Evolutionary conservation across 2,329 filamentous ascomycete species (phyloP).

Genomic region (Calonectria honghensis): DNA sequence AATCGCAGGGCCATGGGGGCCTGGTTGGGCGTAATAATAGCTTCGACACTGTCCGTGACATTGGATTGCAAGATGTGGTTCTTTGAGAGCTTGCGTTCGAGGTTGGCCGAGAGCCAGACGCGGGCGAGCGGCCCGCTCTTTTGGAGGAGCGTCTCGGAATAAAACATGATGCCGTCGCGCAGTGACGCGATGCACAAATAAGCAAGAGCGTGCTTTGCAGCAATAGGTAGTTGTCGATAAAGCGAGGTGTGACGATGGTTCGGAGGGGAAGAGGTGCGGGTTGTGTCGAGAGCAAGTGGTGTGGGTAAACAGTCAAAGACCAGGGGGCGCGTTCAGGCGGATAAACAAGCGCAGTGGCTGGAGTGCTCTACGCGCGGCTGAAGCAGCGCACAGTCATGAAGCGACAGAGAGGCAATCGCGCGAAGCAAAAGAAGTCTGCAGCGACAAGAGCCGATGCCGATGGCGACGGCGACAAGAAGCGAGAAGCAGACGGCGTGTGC

Average conservation of each 20-base stretch:
- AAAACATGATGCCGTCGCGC: constrained; percentile 84
- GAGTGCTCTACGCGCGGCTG: constrained; percentile 58
- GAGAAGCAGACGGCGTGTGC: constrained; percentile 48
- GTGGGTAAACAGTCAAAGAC: constrained; percentile 57
- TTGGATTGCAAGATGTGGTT: constrained; percentile 96
- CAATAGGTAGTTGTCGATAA: constrained; percentile 34
- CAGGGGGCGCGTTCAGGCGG: constrained; percentile 57
- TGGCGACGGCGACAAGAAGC: constrained; percentile 51
- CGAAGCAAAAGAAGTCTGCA: constrained; percentile 45
- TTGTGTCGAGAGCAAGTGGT: constrained; percentile 47
- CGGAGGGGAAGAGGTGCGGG: constrained; percentile 43
- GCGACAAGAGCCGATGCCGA: constrained; percentile 53
- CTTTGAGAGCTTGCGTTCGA: constrained; percentile 99
- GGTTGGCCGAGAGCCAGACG: constrained; percentile 98
- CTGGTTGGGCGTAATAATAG: constrained; percentile 94
- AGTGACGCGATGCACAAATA: constrained; percentile 56
- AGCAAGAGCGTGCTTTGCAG: constrained; percentile 40
- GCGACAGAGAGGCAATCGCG: constrained; percentile 52
- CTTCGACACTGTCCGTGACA: constrained; percentile 94
- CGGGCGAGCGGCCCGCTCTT: constrained; percentile 98
- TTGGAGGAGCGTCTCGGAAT: constrained; percentile 94
- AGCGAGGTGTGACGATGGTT: constrained; percentile 41
- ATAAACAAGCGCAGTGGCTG: constrained; percentile 60
- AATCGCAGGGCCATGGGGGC: constrained; percentile 96
- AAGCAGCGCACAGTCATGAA: constrained; percentile 56